Base-by-base conservation (phyloP, 495 filamentous ascomycete genomes). In the Aspergillus kassunensis region DNA sequence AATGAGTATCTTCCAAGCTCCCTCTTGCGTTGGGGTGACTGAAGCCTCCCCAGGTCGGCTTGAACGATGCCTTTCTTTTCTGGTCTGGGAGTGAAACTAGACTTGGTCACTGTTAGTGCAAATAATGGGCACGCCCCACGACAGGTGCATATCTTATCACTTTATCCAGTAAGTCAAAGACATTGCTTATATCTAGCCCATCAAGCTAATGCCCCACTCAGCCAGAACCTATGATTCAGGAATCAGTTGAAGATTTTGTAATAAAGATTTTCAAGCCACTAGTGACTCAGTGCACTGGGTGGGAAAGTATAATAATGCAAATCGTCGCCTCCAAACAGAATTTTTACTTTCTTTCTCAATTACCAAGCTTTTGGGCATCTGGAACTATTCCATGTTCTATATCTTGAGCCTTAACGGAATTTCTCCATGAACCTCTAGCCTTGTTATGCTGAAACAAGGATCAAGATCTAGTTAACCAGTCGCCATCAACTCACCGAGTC, bases 271-370 rank as follows among this genome's bases (percentile, higher is more conserved):
- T 44, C 36, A 19, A 21, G 49, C 49, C 49, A 27, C 48, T 51
- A 44, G 11, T 36, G 6, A 36, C 6, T 13, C 34, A n/a, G 5
- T 36, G 33, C 30, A 44, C 35, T 23, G 12, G 12, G 35, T 42
- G 30, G 29, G 30, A 42, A 34, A 51, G n/a, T n/a, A n/a, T 43
- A 44, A 51, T 51, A 51, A 51, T 51, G 49, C 49, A 15, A 50
- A 51, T 51, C 49, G n/a, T 42, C 39, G 30, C 45, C 49, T 21
- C 29, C 49, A 27, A 23, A 19, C n/a, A 27, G 29, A 30, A 10
- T 1, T n/a, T 52, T 52, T 29, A 15, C 30, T 49, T 43, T 34
- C 23, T 37, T 44, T 20, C 40, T 31, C 20, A 30, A 44, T 24
- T 10, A n/a, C 37, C 40, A 36, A 44, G 49, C 21, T 27, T 36